These are phyloP conservation scores for Trapa incisa DNA, from an alignment of 345 rosid species.

Conservation along the genomic window DNA sequence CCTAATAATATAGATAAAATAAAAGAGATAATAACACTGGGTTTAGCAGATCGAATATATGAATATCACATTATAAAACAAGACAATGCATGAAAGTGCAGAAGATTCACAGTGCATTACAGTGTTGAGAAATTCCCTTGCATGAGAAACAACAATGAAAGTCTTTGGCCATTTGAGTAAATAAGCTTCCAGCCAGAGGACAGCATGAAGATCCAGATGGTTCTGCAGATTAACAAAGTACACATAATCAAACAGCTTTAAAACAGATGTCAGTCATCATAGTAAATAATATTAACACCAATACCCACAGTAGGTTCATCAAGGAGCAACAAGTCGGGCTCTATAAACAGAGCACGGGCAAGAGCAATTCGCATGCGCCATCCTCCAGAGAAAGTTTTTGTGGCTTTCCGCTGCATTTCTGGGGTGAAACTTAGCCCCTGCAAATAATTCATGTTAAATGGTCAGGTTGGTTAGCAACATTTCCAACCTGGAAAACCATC, in stretches of 20 bases:
- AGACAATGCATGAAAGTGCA: constrained; percentile 2
- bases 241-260: constrained; percentile 7
- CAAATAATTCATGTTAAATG: constrained; percentile 10
- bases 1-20: constrained; percentile 32
- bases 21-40: constrained; percentile 1
- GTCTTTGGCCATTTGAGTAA: constrained; percentile 97
- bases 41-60: neutral
- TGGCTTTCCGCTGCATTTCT: constrained; percentile 78
- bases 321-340: constrained; percentile 90
- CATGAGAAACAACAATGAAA: constrained; percentile 92
- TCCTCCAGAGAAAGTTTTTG: constrained; percentile 93
- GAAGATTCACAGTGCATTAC: constrained; percentile 26
- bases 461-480: neutral
- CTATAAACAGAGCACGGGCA: constrained; percentile 88
- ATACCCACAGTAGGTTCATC: constrained; percentile 89
- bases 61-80: neutral
- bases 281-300: constrained; percentile 2
- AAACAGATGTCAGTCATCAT: constrained; percentile 2
- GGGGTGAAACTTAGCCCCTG: constrained; percentile 97
- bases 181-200: constrained; percentile 90
- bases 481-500: neutral
- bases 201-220: constrained; percentile 99
- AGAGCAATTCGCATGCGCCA: constrained; percentile 99
- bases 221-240: constrained; percentile 43
- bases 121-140: constrained; percentile 92